Percentiles rank a stretch among this genome's conserved stretches.
Conservation (phyloP, 805 yeast species). For the Suhomyces emberorum region DNA sequence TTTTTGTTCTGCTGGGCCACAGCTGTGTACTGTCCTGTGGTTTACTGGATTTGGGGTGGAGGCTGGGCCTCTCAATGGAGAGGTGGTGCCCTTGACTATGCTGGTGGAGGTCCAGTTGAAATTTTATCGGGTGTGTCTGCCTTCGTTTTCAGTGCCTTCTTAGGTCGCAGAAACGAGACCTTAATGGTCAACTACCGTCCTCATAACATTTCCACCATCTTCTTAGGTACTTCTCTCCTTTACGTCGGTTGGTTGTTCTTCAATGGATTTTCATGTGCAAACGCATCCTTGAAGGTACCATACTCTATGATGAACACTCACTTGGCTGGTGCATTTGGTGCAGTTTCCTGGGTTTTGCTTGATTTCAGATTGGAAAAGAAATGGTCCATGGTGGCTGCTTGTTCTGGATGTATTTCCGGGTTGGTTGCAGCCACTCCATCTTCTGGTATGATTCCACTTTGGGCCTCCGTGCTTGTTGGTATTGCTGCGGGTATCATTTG, state of each 20-base stretch:
- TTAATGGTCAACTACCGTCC: conserved; percentile 87
- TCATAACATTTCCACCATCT: conserved; percentile 88
- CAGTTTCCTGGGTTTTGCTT: conserved; percentile 84
- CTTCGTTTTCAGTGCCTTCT: conserved; percentile 74
- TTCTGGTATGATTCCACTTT: conserved; percentile 84
- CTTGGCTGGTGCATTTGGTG: conserved; percentile 85
- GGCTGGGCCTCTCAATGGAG: conserved; percentile 81
- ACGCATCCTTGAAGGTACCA: conserved; percentile 78
- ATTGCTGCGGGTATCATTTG: conserved; percentile 77
- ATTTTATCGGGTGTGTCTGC: conserved; percentile 90
- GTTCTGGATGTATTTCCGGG: conserved; percentile 95
- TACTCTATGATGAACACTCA: conserved; percentile 93
- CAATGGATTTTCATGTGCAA: conserved; percentile 85
- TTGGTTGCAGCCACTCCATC: conserved; percentile 96
- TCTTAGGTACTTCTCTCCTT: conserved; percentile 79
- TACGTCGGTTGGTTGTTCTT: conserved; percentile 98
- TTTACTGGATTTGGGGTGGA: conserved; percentile 93
- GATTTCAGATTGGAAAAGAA: conserved; percentile 86
- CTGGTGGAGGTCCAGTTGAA: conserved; percentile 98
- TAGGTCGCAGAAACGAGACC: conserved; percentile 75
- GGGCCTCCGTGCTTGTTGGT: conserved; percentile 88
- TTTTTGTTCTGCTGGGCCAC: conserved; percentile 88
- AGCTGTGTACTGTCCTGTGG: conserved; percentile 89
- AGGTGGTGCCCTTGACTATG: conserved; percentile 93
- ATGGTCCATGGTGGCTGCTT: conserved; percentile 92